These are phyloP conservation scores for Meripilus lineatus DNA, from an alignment of 1,284 basidiomycete genomes.

Conservation along the genomic window DNA sequence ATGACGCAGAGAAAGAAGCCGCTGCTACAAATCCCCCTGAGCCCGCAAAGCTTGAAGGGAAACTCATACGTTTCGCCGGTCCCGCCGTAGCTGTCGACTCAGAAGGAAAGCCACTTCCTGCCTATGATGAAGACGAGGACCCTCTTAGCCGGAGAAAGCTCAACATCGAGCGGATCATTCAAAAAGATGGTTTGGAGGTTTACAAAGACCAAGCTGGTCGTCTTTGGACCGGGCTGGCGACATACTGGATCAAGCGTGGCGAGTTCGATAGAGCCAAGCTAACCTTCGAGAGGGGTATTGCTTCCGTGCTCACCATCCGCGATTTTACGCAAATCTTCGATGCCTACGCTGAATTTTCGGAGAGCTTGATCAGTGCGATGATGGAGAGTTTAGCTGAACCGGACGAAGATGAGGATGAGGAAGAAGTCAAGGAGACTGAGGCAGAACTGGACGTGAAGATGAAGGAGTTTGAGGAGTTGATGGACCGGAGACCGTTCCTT, in stretches of 20 bases:
- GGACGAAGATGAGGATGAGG: constrained; percentile 71
- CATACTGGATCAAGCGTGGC: constrained; percentile 97
- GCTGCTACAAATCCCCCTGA: constrained; percentile 22
- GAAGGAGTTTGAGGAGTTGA: constrained; percentile 91
- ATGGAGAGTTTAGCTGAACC: constrained; percentile 79
- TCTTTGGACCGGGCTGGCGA: constrained; percentile 94
- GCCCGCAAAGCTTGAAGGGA: constrained; percentile 48
- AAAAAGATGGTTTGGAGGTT: constrained; percentile 78
- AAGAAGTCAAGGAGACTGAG: constrained; percentile 77
- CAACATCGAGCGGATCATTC: constrained; percentile 85
- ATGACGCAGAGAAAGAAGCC: constrained; percentile 26
- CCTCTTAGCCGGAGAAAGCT: constrained; percentile 68
- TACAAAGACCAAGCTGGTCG: constrained; percentile 97
- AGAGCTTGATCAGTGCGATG: constrained; percentile 86
- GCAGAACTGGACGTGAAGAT: constrained; percentile 85
- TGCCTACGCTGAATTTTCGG: constrained; percentile 92
- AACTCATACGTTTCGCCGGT: constrained; percentile 72
- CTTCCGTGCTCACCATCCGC: constrained; percentile 85
- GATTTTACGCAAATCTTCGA: constrained; percentile 99
- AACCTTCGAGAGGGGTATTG: constrained; percentile 88
- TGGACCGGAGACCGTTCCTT: constrained; percentile 94
- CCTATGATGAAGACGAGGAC: constrained; percentile 82
- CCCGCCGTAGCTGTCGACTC: constrained; percentile 54
- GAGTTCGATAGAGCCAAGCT: constrained; percentile 88
- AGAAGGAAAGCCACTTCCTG: constrained; percentile 42